phyloP scores from a whole-genome alignment of 352 stramenopile genomes.

The Phytophthora kernoviae region DNA sequence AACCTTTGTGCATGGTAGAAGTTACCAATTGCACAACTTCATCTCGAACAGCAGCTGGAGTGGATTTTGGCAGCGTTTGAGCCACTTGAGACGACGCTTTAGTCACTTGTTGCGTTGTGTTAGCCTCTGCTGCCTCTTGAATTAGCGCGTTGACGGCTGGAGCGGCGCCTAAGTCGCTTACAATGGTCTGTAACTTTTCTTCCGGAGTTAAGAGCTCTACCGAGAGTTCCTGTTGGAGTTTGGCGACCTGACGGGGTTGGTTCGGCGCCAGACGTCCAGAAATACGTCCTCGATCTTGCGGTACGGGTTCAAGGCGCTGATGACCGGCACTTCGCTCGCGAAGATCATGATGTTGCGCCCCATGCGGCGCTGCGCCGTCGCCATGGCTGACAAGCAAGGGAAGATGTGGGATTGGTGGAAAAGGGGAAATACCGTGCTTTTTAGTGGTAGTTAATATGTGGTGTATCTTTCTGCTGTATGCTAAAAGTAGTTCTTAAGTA shows the following conservation, averaged over 20 bases:
- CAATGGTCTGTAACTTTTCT: constrained; percentile 61
- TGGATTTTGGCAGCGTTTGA: constrained; percentile 48
- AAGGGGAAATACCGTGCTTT: no score
- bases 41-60: constrained; percentile 51
- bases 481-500: no score
- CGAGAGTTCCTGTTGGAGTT: constrained; percentile 52
- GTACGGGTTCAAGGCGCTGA: constrained; percentile 83
- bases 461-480: no score
- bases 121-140: constrained; percentile 48
- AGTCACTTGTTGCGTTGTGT: constrained; percentile 50
- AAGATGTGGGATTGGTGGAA: not conserved
- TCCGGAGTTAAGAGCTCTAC: constrained; percentile 50
- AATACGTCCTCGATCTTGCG: constrained; percentile 87
- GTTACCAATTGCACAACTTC: constrained; percentile 78
- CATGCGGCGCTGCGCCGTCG: constrained; percentile 10
- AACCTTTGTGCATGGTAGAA: constrained; percentile 83
- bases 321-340: constrained; percentile 85
- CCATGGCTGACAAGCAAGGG: constrained; percentile 12
- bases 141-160: constrained; percentile 66
- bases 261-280: constrained; percentile 77
- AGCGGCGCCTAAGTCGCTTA: constrained; percentile 56
- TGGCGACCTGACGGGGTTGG: constrained; percentile 64
- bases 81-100: constrained; percentile 52
- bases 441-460: no score
- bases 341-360: constrained; percentile 76